These are phyloP conservation scores for Schizochytrium sp. DNA, from an alignment of 108 stramenopile genomes.

Conservation along the genomic window DNA sequence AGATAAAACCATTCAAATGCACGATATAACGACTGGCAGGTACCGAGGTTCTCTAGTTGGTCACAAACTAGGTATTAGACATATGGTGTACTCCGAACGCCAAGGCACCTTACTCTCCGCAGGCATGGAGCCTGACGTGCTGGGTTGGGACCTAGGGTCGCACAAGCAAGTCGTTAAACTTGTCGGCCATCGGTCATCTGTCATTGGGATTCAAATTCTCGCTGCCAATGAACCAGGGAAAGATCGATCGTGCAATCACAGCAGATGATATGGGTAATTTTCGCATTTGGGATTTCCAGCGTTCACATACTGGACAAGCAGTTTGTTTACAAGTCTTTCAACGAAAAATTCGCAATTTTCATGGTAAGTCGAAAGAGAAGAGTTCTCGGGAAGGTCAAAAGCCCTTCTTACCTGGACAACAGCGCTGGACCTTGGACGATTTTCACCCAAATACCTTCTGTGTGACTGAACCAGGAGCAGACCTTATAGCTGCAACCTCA, in stretches of 20 bases:
- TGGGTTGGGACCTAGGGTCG: conserved; percentile 45
- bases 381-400: background rate
- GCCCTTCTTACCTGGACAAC: background rate
- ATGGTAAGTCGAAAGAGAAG: conserved; percentile 47
- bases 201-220: conserved; percentile 25
- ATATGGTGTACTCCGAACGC: conserved; percentile 49
- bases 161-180: background rate
- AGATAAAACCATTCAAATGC: conserved; percentile 26
- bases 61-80: background rate
- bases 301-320: conserved; percentile 45
- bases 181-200: background rate
- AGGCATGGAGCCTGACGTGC: conserved; percentile 7
- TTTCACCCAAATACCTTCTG: conserved; percentile 48
- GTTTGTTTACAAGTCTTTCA: conserved; percentile 56
- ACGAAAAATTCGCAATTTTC: conserved; percentile 43
- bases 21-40: background rate
- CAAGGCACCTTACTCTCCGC: background rate
- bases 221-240: background rate
- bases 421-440: conserved; percentile 43
- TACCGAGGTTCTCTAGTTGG: background rate
- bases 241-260: background rate
- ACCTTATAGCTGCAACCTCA: conserved; percentile 35
- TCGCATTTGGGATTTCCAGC: conserved; percentile 51
- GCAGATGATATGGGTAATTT: conserved; percentile 20
- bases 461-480: background rate